Evolutionary conservation across 2,329 filamentous ascomycete genomes (phyloP), one percentile per base, ranked within the genome.

Genomic region (Penicillium sp.): DNA sequence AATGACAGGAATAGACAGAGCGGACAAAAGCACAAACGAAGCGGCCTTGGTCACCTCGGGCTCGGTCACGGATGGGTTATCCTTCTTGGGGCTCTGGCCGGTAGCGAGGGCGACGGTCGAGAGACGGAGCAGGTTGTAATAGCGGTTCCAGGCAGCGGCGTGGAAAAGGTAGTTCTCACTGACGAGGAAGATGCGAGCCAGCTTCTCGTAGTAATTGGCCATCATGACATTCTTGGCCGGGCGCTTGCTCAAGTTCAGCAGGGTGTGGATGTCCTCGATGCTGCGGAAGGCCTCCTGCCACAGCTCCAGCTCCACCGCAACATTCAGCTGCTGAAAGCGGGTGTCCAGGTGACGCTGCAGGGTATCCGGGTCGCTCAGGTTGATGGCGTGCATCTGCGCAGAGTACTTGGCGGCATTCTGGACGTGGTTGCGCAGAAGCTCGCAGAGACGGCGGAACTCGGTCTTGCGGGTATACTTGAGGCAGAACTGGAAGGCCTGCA

Each of bases 141-240:
- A 96, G 57, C 90, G 79, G 55, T 88, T 93, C 87, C 88, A 98
- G 46, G 92, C 88, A 37, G 92, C 92, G 53, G 92, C 92, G 63
- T 98, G 92, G 81, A 98, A 98, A 30, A 98, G 81, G 66, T 96
- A 96, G 75, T 98, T 98, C 72, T 96, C 92, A 66, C 90, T 94
- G 52, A 96, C 92, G 47, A 98, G 79, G 77, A 98, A 98, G 66
- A 98, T 98, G 50, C 89, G 82, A 27, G 92, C 95, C 41, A 98
- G 81, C 73, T 96, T 96, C 76, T 98, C 92, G 69, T 96, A 98
- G 77, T 98, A 98, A 74, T 96, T 98, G 70, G 92, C 92, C 92
- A 98, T 98, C 92, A 98, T 96, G 62, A 95, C 76, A 65, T 95
- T 95, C 82, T 96, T 96, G 37, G 92, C 84, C 26, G 89, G 89